phyloP scores from a whole-genome alignment of 352 stramenopile species.

The Phytophthora hibernalis region DNA sequence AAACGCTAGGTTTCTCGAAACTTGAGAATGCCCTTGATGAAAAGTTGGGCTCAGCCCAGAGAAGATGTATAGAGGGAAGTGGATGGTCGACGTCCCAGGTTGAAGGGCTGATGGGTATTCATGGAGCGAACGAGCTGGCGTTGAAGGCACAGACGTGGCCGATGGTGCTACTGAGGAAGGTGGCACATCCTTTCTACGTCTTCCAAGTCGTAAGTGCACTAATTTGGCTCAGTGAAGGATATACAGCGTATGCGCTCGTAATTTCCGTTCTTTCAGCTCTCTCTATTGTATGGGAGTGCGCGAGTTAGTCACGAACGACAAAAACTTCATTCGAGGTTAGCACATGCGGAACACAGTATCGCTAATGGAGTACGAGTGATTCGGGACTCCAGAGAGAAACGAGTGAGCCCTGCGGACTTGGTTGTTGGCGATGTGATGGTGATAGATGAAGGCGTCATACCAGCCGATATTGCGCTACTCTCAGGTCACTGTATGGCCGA shows the following conservation, averaged over 20 bases:
- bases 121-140: slow-evolving; percentile 67
- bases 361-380: slow-evolving; percentile 64
- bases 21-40: slow-evolving; percentile 70
- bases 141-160: slow-evolving; percentile 56
- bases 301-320: slow-evolving; percentile 68
- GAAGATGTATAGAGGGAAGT: slow-evolving; percentile 40
- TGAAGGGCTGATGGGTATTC: slow-evolving; percentile 48
- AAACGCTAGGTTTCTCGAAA: slow-evolving; percentile 56
- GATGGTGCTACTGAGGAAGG: slow-evolving; percentile 63
- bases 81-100: slow-evolving; percentile 37
- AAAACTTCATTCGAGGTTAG: slow-evolving; percentile 64
- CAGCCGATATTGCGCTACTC: slow-evolving; percentile 70
- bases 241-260: slow-evolving; percentile 71
- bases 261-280: slow-evolving; percentile 68
- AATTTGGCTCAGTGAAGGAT: slow-evolving; percentile 75
- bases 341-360: slow-evolving; percentile 63
- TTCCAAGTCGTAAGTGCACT: slow-evolving; percentile 75
- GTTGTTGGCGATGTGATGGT: slow-evolving; percentile 78
- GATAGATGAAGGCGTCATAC: slow-evolving; percentile 67
- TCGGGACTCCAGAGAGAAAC: slow-evolving; percentile 54
- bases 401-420: slow-evolving; percentile 52
- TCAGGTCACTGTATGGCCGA: slow-evolving; percentile 74
- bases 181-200: slow-evolving; percentile 84
- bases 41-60: slow-evolving; percentile 30
- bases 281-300: slow-evolving; percentile 75